Evolutionary conservation across 768 basidiomycete genomes (phyloP).

Genomic region (Calvatia gigantea): DNA sequence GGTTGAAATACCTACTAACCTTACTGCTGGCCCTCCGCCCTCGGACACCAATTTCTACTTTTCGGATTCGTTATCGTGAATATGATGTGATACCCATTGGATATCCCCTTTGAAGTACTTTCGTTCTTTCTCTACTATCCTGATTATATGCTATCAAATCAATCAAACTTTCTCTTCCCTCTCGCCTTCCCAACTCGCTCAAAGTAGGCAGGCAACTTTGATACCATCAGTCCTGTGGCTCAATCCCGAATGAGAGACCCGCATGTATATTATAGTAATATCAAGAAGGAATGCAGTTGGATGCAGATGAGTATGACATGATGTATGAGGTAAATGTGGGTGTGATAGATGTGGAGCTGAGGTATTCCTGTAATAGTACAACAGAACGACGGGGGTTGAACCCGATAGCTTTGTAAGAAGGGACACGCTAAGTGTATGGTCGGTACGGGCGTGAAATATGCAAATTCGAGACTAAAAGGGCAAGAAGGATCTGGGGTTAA

Average conservation of each 20-base stretch:
- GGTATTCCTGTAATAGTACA: conserved; percentile 20
- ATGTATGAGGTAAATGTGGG: conserved; percentile 16
- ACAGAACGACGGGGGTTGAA: conserved; percentile 80
- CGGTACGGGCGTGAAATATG: conserved; percentile 16
- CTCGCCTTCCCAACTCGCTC: not conserved
- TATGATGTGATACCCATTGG: not conserved
- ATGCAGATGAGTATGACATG: conserved; percentile 38
- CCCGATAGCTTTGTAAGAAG: conserved; percentile 43
- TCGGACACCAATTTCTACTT: conserved; percentile 83
- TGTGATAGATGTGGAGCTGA: conserved; percentile 20
- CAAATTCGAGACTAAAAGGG: conserved; percentile 13
- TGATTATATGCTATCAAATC: not conserved
- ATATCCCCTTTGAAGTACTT: not conserved
- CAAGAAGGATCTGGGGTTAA: conserved; percentile 14
- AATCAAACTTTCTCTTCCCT: not conserved
- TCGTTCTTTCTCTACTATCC: not conserved
- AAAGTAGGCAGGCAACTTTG: not conserved
- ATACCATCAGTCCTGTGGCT: not conserved
- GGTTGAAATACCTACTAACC: conserved; percentile 82
- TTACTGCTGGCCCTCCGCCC: conserved; percentile 77
- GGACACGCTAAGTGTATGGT: not conserved
- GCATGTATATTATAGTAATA: conserved; percentile 20
- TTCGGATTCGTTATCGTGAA: conserved; percentile 42
- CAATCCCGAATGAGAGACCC: not conserved
- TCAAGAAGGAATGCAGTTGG: conserved; percentile 51